phyloP scores from a whole-genome alignment of 225 moss, liverwort and hornwort species.

The Marchantia polymorpha region DNA sequence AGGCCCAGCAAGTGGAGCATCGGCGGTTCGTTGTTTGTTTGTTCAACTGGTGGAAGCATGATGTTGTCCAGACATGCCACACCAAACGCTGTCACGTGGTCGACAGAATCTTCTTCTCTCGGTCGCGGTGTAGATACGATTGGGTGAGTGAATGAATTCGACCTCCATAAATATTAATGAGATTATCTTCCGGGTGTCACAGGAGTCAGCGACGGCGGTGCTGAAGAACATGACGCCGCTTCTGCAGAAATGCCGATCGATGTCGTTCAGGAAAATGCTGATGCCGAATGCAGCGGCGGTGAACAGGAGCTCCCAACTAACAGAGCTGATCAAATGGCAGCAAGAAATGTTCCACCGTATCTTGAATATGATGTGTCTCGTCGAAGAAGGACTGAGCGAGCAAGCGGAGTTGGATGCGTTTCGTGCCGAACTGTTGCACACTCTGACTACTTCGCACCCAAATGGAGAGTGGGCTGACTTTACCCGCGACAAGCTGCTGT shows the following conservation, averaged over 20 bases:
- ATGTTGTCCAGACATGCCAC: background rate
- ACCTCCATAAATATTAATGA: background rate
- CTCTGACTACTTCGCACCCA: constrained; percentile 38
- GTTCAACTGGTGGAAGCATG: background rate
- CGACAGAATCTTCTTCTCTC: background rate
- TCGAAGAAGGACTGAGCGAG: constrained; percentile 42
- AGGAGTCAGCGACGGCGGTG: constrained; percentile 46
- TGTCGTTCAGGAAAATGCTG: constrained; percentile 42
- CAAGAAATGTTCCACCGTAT: constrained; percentile 60
- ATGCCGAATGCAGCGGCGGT: constrained; percentile 26
- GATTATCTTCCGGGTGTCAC: background rate
- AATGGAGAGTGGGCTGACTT: constrained; percentile 62
- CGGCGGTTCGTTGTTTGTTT: too few relatives aligned
- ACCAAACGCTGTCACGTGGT: background rate
- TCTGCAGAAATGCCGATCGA: constrained; percentile 30
- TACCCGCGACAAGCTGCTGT: constrained; percentile 61
- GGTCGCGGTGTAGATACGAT: background rate
- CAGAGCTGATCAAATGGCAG: constrained; percentile 58
- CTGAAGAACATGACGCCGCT: constrained; percentile 43
- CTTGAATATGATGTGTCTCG: constrained; percentile 50
- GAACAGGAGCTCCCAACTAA: constrained; percentile 45
- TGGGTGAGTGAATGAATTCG: too few relatives aligned
- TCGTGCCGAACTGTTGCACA: constrained; percentile 35
- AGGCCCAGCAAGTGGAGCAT: too few relatives aligned
- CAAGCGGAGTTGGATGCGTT: constrained; percentile 33